Evolutionary conservation across 2,329 filamentous ascomycete species (phyloP), one percentile per base, ranked within the genome.

Genomic region (Claviceps spartinae): DNA sequence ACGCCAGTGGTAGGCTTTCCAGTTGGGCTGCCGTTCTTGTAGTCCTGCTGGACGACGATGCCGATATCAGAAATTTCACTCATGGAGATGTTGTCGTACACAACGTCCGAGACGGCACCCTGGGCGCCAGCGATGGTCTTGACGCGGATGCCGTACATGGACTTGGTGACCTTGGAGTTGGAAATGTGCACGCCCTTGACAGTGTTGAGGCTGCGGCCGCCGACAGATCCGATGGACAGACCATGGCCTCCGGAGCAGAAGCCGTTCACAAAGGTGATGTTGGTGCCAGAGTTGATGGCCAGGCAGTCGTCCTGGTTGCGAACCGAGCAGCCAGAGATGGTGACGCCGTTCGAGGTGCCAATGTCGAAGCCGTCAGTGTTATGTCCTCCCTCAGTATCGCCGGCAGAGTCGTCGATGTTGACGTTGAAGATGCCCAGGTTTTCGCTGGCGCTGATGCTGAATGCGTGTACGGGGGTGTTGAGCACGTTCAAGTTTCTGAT

Each of bases 1-100:
- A 78, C 72, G 38, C 75, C 74, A 26, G 58, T 58, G 38, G 71
- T 75, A 11, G 73, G 70, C 0, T n/a, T 63, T 18, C 72, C 73
- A 7, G 65, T 70, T 4, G 70, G 71, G 16, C 60, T 62, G n/a
- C 72, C 72, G 55, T 75, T 74, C 58, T 72, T 59, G 56, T 77
- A 77, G 61, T 74, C 67, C 60, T 72, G 68, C 59, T 70, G 62
- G 49, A 69, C 68, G 48, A 66, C 59, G 41, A 69, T 62, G 38
- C 67, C 66, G 11, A 53, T 69, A 67, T 40, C 73, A 71, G 48
- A 62, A 44, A 73, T 73, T 54, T 67, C 63, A 45, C 57, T 30
- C 14, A 52, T 2, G 9, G 30, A 2, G n/a, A 52, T 52, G 20
- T 22, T 45, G 8, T 52, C 40, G 34, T 18, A 52, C 1, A 20